Evolutionary conservation across 208 protist species (phyloP).

Genomic region (Zelonia costaricensis): DNA sequence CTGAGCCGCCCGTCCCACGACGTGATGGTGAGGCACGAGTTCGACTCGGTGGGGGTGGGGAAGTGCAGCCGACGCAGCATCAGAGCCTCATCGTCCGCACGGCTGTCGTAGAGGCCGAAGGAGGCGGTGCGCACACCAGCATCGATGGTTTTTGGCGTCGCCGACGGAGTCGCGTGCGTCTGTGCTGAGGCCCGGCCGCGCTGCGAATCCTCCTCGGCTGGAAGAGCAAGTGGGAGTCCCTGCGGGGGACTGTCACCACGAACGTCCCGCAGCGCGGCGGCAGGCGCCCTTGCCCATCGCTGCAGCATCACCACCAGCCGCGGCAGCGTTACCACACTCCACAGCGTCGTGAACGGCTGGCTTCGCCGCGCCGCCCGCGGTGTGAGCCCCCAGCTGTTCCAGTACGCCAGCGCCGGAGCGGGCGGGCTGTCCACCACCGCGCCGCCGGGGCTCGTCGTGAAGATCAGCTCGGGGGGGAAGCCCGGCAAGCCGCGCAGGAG

Average conservation of each 20-base stretch:
- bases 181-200: too few relatives aligned
- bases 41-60: constrained; percentile 1
- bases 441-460: constrained; percentile 40
- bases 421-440: constrained; percentile 22
- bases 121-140: too few relatives aligned
- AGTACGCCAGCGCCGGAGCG: constrained; percentile 2
- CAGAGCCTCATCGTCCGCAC: too few relatives aligned
- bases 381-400: constrained; percentile 27
- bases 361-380: constrained; percentile 14
- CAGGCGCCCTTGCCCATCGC: constrained; percentile 35
- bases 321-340: constrained; percentile 45
- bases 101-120: too few relatives aligned
- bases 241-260: neutral
- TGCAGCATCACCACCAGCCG: constrained; percentile 48
- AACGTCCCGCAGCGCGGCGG: constrained; percentile 16
- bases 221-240: too few relatives aligned
- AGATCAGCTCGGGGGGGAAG: constrained; percentile 37
- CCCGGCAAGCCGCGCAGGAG: constrained; percentile 24
- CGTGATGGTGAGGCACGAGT: constrained; percentile 5
- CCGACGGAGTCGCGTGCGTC: too few relatives aligned
- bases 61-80: neutral
- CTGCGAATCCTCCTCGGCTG: too few relatives aligned
- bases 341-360: constrained; percentile 29
- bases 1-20: neutral
- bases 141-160: too few relatives aligned